Base-by-base conservation (phyloP, 805 yeast species). In the Lipomyces japonicus region DNA sequence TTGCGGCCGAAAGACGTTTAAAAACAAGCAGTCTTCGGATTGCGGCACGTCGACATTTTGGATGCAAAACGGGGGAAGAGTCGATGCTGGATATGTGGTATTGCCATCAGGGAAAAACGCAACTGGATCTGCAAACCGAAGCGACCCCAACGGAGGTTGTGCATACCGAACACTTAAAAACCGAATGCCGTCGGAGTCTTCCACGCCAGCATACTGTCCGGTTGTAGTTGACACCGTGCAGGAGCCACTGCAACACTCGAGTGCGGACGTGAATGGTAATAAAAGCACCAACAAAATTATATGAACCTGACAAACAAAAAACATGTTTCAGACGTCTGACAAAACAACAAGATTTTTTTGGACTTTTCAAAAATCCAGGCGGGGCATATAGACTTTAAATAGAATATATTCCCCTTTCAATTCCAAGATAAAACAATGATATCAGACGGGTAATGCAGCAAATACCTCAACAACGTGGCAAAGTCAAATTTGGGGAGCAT, bases 21-120 rank as follows among this genome's bases (percentile, higher is more conserved):
- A 22, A 16, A 31, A 55, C 12, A 57, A 41, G 26, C 61, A 57
- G 35, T 55, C 61, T 25, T 57, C 61, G n/a, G 53, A 46, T 18
- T 44, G 45, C 26, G 42, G 35, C 23, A 22, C 48, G 30, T 34
- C 35, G 30, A 7, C 18, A 6, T 43, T 39, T 31, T 55, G 59
- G 3, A 42, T 28, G 22, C 61, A 57, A 30, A 23, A 55, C 4
- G 59, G 57, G 7, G 60, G 60, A 16, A 46, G 41, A n/a, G 46
- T 6, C 7, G 54, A 39, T 22, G 51, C 59, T n/a, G 34, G 35
- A 21, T 54, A 54, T 6, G 41, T 44, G 23, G 14, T 35, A 18
- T 41, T 41, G 22, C 12, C 10, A 4, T 18, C 18, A 10, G 55
- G 50, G 4, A 16, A 24, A 22, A 48, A 52, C n/a, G 45, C 18